Base-by-base conservation (phyloP, 352 stramenopile species). In the Aphanomyces stellatus region DNA sequence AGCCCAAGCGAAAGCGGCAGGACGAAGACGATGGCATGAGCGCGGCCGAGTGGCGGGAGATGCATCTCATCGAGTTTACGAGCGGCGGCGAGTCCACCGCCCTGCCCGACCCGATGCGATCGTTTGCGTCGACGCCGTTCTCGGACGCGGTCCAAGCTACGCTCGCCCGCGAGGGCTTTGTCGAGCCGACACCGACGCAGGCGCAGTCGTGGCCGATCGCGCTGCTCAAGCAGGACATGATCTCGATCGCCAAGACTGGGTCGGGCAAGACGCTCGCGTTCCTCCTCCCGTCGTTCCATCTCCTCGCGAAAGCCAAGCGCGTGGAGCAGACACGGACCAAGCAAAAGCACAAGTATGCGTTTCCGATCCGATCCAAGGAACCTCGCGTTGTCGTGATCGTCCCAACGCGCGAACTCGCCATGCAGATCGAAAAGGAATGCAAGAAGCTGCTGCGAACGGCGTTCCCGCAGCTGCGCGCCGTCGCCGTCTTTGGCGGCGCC, bases 321-420 rank as follows among this genome's bases (percentile, higher is more conserved):
- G 30, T 87, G 46, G 71, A 78, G 4, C 43, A 48, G 30, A 57
- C 49, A n/a, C 60, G 60, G 5, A 56, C 41, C 2, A 67, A 67
- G 34, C 25, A 55, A 25, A 68, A 51, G 25, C 33, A 68, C 41
- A 68, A 62, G 64, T 73, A 31, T 33, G 70, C 31, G 27, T 76
- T 37, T 46, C 64, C 22, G 86, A 95, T 61, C 90, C 55, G 69
- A 22, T 68, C 73, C 60, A 72, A 75, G 22, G 73, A 88, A 41
- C 97, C 96, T 34, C 85, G 88, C 37, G 85, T 98, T 56, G 74
- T 99, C 11, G 88, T 99, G 24, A 74, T 99, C 62, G 88, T 98
- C n/a, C 97, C 97, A 0, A 99, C 96, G 27, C 91, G 97, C 30
- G 97, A 99, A 82, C 83, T 99, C 42, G 96, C 96, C 42, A 88